Evolutionary conservation across 768 basidiomycete species (phyloP).

Genomic region (Mycena vitilis): DNA sequence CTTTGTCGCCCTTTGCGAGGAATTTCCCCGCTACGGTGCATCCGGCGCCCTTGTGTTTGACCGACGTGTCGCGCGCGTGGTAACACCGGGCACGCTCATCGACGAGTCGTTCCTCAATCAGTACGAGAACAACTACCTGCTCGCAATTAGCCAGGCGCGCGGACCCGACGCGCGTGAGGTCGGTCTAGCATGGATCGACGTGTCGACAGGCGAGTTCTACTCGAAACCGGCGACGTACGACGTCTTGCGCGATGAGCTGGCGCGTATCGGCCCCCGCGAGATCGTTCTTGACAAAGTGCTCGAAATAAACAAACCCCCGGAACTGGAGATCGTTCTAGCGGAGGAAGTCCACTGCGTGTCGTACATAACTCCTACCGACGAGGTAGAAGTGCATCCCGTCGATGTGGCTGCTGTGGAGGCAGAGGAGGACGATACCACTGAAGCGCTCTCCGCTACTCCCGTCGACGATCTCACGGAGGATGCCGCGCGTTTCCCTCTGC

Average conservation of each 20-base stretch:
- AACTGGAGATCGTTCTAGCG: slow-evolving; percentile 59
- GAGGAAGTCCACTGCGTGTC: slow-evolving; percentile 71
- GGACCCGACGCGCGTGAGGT: slow-evolving; percentile 38
- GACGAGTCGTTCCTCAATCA: slow-evolving; percentile 90
- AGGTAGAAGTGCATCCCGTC: neutral
- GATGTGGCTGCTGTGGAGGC: neutral
- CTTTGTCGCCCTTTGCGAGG: slow-evolving; percentile 95
- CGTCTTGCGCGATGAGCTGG: slow-evolving; percentile 81
- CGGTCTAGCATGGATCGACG: slow-evolving; percentile 95
- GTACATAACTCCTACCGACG: slow-evolving; percentile 47
- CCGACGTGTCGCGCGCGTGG: slow-evolving; percentile 84
- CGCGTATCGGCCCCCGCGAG: slow-evolving; percentile 84
- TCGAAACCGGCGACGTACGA: slow-evolving; percentile 69
- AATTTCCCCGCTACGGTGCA: slow-evolving; percentile 69
- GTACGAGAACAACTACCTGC: slow-evolving; percentile 90
- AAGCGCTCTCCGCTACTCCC: slow-evolving; percentile 18
- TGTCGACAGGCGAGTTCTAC: slow-evolving; percentile 95
- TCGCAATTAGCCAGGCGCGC: slow-evolving; percentile 62
- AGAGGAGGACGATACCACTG: neutral
- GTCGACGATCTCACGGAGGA: slow-evolving; percentile 35
- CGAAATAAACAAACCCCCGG: slow-evolving; percentile 51
- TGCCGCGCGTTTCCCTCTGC: slow-evolving; percentile 10
- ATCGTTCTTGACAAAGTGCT: slow-evolving; percentile 71
- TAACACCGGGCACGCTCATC: slow-evolving; percentile 94
- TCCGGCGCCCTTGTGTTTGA: slow-evolving; percentile 73